Evolutionary conservation across 2,329 filamentous ascomycete species (phyloP), one percentile per base, ranked within the genome.

Genomic region (Penicillium sclerotiorum): DNA sequence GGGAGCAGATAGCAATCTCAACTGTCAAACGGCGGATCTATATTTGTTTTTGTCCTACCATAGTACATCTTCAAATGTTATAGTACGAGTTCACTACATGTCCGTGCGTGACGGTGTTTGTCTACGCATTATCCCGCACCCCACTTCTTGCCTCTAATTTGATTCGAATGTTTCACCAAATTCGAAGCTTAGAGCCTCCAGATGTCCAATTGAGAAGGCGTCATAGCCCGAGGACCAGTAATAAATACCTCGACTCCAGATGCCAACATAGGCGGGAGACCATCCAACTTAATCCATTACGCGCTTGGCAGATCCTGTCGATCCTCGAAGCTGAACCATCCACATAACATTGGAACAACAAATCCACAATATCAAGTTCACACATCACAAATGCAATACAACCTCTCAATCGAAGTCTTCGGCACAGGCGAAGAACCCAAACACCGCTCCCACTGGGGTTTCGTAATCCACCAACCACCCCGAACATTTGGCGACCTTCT

Each of bases 391-490:
- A 47, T 30, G 40, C 27, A 52, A 15, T 57, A 62, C 49, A 46
- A 57, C 28, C 56, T 63, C 23, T 59, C 56, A 25, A 57, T 64
- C 40, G 49, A 58, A 40, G 45, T 64, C 37, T 62, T 59, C 23
- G 61, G 62, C 9, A 39, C 47, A 17, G 61, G 62, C 25, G 52
- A 61, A 23, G 55, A 56, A 40, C 53, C 60, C 17, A 48, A 52
- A n/a, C 42, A 59, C 23, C 56, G 59, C 21, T 60, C 56, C 5
- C 62, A 65, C 41, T 64, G 61, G 61, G 59, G 55, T 1, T 63
- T 62, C 45, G 50, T 57, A 23, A 59, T 65, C 33, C 55, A 58
- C 40, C 49, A 50, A 17, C 57, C 57, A 12, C 33, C 49, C 12
- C 49, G 55, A 13, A 35, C 45, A 15, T 52, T 56, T 30, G 61